Evolutionary conservation across 495 filamentous ascomycete genomes (phyloP).

Genomic region (Choiromyces venosus): DNA sequence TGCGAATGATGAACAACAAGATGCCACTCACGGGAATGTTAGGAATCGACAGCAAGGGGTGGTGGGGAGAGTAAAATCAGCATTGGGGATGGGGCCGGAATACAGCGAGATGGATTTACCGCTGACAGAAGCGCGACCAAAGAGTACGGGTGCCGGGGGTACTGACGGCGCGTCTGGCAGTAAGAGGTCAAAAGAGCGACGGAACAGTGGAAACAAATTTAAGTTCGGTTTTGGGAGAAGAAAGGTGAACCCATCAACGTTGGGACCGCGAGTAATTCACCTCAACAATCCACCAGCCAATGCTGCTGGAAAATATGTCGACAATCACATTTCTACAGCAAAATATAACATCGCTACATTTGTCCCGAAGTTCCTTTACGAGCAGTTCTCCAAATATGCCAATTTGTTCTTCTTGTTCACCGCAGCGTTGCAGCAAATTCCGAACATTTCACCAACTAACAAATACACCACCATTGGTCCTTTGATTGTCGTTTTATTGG

Average conservation of each 20-base stretch:
- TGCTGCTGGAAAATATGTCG: slow-evolving; percentile 74
- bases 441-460: slow-evolving; percentile 89
- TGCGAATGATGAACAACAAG: slow-evolving; percentile 47
- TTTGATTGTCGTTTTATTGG: slow-evolving; percentile 76
- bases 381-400: slow-evolving; percentile 99
- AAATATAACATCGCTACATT: slow-evolving; percentile 98
- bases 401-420: slow-evolving; percentile 99
- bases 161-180: slow-evolving; percentile 7
- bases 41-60: slow-evolving; percentile 85
- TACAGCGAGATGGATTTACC: slow-evolving; percentile 99
- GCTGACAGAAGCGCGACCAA: slow-evolving; percentile 69
- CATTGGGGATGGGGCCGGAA: slow-evolving; percentile 82
- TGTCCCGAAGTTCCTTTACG: slow-evolving; percentile 93
- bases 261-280: slow-evolving; percentile 89
- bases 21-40: slow-evolving; percentile 51
- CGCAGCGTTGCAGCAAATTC: slow-evolving; percentile 90
- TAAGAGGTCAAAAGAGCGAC: slow-evolving; percentile 15
- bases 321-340: slow-evolving; percentile 95
- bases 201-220: slow-evolving; percentile 60
- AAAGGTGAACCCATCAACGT: slow-evolving; percentile 78
- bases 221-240: slow-evolving; percentile 89
- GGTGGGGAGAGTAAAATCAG: slow-evolving; percentile 77
- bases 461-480: slow-evolving; percentile 93
- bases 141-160: slow-evolving; percentile 46
- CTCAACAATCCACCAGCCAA: slow-evolving; percentile 98